A percentile compares a stretch with the other conserved stretches of the same genome.
Conservation (phyloP, 2,329 filamentous ascomycete genomes). For the Alternaria gaisen region DNA sequence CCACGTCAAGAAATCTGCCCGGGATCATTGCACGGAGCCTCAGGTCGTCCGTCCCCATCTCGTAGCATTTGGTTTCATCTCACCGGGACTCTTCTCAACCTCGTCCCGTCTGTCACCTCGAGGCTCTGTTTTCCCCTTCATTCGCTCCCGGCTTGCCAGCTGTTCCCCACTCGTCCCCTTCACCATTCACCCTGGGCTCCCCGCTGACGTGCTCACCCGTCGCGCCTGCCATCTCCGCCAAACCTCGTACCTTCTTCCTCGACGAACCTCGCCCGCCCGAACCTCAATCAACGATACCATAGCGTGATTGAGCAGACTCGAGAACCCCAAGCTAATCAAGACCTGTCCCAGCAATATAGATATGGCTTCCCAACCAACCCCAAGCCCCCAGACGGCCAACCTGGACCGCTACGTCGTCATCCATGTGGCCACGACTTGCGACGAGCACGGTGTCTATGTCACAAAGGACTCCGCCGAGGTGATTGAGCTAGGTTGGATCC, state of each 20-base stretch:
- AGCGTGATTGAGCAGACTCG: conserved; percentile 15
- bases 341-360: conserved; percentile 6
- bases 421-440: conserved; percentile 97
- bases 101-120: conserved; percentile 29
- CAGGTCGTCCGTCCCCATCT: conserved; percentile 39
- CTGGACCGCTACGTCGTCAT: conserved; percentile 98
- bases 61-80: conserved; percentile 37
- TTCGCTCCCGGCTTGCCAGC: conserved; percentile 29
- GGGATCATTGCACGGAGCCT: conserved; percentile 38
- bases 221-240: conserved; percentile 20
- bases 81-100: conserved; percentile 23
- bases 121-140: conserved; percentile 28
- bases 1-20: conserved; percentile 45
- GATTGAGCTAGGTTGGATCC: conserved; percentile 98
- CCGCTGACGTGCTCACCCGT: conserved; percentile 37
- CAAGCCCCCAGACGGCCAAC: conserved; percentile 49
- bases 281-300: conserved; percentile 13
- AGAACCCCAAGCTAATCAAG: conserved; percentile 13
- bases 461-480: conserved; percentile 99
- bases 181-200: conserved; percentile 31
- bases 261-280: conserved; percentile 11
- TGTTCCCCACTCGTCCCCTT: conserved; percentile 24
- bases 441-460: conserved; percentile 98
- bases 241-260: conserved; percentile 20
- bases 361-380: conserved; percentile 42